A percentile compares a stretch with the other conserved stretches of the same genome.
Conservation (phyloP, 768 basidiomycete genomes). For the Cyathus striatus region DNA sequence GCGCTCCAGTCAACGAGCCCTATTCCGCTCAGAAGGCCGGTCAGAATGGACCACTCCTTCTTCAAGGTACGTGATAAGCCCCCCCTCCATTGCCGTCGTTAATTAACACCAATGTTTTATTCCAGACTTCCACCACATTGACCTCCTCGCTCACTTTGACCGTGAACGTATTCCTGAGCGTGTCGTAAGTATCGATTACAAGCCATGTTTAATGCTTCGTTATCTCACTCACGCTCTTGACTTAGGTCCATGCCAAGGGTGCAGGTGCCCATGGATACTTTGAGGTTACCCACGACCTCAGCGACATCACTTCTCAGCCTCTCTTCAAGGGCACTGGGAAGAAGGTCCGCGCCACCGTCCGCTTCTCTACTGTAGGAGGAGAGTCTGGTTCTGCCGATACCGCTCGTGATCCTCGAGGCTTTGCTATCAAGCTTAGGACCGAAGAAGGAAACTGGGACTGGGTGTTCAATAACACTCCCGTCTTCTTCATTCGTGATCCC, state of each 20-base stretch:
- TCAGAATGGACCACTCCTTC: slow-evolving; percentile 71
- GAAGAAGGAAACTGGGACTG: slow-evolving; percentile 90
- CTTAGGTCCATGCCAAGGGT: slow-evolving; percentile 86
- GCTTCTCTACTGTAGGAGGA: slow-evolving; percentile 94
- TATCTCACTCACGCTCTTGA: slow-evolving; percentile 27
- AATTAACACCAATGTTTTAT: slow-evolving; percentile 6
- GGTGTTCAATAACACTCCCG: slow-evolving; percentile 90
- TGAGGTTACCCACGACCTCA: slow-evolving; percentile 81
- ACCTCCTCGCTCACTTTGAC: slow-evolving; percentile 88
- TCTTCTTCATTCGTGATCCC: slow-evolving; percentile 87
- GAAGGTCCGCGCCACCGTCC: slow-evolving; percentile 68
- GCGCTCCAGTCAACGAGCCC: slow-evolving; percentile 70
- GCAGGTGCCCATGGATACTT: slow-evolving; percentile 93
- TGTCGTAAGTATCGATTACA: slow-evolving; percentile 48
- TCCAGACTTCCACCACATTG: slow-evolving; percentile 83
- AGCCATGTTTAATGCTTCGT: too few relatives aligned
- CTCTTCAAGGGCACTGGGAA: slow-evolving; percentile 64
- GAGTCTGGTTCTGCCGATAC: slow-evolving; percentile 86
- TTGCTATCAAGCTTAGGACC: slow-evolving; percentile 85
- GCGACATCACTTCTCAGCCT: slow-evolving; percentile 71
- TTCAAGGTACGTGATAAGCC: slow-evolving; percentile 81
- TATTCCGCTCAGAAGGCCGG: slow-evolving; percentile 80
- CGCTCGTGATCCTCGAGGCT: slow-evolving; percentile 92
- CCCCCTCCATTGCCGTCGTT: background rate
- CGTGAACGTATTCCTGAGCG: slow-evolving; percentile 96